These are phyloP conservation scores for Erysimum cheiranthoides DNA, from an alignment of 345 rosid genomes.

Conservation along the genomic window DNA sequence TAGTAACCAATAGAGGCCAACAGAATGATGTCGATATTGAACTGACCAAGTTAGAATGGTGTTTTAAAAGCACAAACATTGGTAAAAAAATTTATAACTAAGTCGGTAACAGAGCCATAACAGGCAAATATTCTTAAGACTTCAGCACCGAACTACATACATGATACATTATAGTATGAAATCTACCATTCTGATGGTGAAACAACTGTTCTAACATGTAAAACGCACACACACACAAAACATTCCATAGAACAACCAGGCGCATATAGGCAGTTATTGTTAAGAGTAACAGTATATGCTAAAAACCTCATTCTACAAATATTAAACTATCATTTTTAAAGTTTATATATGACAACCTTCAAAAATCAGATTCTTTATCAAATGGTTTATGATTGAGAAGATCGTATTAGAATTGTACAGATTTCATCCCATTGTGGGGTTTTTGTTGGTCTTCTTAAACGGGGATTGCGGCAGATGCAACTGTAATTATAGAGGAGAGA, in stretches of 20 bases:
- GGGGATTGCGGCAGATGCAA: conserved; percentile 43
- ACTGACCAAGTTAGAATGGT: background rate
- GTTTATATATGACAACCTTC: background rate
- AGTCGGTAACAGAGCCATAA: background rate
- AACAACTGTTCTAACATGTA: background rate
- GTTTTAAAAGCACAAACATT: background rate
- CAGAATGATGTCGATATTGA: background rate
- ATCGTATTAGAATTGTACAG: background rate
- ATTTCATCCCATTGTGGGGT: background rate
- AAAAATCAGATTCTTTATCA: background rate
- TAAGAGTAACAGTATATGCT: background rate
- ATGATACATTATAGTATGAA: background rate
- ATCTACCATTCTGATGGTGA: background rate
- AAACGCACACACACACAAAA: background rate
- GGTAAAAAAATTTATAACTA: background rate
- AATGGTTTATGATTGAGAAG: conserved; percentile 15
- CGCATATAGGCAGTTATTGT: background rate
- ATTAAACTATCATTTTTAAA: background rate
- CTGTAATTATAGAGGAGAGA: conserved; percentile 18
- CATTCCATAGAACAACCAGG: background rate
- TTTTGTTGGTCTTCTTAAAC: conserved; percentile 11
- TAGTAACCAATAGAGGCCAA: background rate
- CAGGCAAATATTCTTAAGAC: background rate
- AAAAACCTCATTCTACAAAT: background rate
- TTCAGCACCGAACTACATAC: background rate